A percentile compares a stretch with the other conserved stretches of the same genome.
Evolutionary conservation across 2,329 filamentous ascomycete species (phyloP).

Genomic region (Claviceps cyperi): DNA sequence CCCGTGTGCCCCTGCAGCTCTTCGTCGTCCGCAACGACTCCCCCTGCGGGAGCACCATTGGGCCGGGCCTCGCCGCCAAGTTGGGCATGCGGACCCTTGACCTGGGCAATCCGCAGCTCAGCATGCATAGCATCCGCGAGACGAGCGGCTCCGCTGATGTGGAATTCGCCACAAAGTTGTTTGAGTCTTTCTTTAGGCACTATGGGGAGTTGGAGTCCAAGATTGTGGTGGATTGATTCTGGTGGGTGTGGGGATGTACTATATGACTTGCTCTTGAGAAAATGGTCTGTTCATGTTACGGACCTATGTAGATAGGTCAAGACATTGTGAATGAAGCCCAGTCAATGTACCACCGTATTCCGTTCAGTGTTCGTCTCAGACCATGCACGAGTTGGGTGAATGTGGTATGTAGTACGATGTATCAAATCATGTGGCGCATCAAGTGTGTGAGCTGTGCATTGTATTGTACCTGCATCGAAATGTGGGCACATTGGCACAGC

Average conservation of each 20-base stretch:
- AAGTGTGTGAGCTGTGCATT: too few relatives aligned
- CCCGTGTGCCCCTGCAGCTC: constrained; percentile 75
- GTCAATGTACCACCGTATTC: too few relatives aligned
- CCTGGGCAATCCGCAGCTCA: constrained; percentile 83
- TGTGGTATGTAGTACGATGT: too few relatives aligned
- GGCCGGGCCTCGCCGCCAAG: constrained; percentile 83
- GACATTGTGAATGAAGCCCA: too few relatives aligned
- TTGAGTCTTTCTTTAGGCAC: constrained; percentile 72
- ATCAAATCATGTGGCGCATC: too few relatives aligned
- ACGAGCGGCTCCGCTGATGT: constrained; percentile 82
- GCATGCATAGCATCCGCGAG: constrained; percentile 95
- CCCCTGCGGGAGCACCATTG: constrained; percentile 89
- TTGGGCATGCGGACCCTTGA: constrained; percentile 82
- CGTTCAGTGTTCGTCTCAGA: too few relatives aligned
- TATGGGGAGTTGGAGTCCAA: constrained; percentile 72
- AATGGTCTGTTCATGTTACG: too few relatives aligned
- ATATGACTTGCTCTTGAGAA: background rate
- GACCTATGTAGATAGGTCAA: too few relatives aligned
- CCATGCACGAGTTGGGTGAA: too few relatives aligned
- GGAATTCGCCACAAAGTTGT: constrained; percentile 70
- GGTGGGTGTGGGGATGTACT: background rate
- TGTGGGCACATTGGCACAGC: too few relatives aligned
- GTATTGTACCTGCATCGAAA: too few relatives aligned
- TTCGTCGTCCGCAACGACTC: constrained; percentile 96
- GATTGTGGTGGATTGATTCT: constrained; percentile 61